Conservation (phyloP, 768 basidiomycete genomes). For the Dendrothele bispora region DNA sequence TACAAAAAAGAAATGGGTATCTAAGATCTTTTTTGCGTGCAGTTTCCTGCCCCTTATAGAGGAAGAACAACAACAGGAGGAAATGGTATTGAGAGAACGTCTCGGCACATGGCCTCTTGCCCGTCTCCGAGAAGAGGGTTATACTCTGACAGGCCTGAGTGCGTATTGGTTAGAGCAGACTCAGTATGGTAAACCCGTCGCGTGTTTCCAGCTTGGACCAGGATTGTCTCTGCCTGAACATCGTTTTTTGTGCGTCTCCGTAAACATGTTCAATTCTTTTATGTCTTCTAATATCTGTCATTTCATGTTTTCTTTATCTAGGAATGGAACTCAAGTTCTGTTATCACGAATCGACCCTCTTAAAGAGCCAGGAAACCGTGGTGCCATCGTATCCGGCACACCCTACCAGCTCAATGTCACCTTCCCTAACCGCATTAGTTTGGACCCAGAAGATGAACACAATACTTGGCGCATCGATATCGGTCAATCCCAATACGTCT, state of each 20-base stretch:
- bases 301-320: constrained; percentile 33
- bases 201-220: constrained; percentile 63
- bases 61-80: constrained; percentile 66
- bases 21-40: constrained; percentile 1
- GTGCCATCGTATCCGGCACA: constrained; percentile 51
- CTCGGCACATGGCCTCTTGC: constrained; percentile 66
- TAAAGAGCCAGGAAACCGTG: constrained; percentile 49
- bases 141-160: constrained; percentile 61
- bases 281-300: constrained; percentile 4
- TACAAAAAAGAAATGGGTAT: too few species aligned
- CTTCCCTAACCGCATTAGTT: constrained; percentile 42
- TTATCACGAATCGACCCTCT: constrained; percentile 65
- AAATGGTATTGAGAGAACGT: constrained; percentile 58
- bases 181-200: constrained; percentile 64
- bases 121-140: constrained; percentile 67
- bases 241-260: constrained; percentile 61
- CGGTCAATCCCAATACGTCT: constrained; percentile 64
- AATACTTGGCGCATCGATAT: constrained; percentile 61
- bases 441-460: constrained; percentile 34
- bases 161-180: constrained; percentile 71
- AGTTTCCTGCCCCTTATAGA: constrained; percentile 51
- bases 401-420: constrained; percentile 55
- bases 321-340: constrained; percentile 70
- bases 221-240: constrained; percentile 64
- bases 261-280: neutral